phyloP scores from a whole-genome alignment of 2,329 filamentous ascomycete genomes.

The Trichoderma sp. region DNA sequence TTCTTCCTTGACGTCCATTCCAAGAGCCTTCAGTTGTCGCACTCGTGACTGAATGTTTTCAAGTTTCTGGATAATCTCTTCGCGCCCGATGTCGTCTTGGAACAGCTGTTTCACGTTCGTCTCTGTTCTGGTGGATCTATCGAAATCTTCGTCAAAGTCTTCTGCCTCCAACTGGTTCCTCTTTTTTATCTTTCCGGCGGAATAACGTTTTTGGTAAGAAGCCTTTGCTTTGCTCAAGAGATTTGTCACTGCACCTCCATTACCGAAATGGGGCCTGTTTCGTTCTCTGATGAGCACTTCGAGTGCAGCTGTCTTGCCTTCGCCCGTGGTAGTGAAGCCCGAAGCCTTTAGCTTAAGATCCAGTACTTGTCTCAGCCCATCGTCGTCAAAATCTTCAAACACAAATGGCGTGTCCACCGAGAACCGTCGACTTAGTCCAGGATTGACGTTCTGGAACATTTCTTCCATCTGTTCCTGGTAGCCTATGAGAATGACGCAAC shows the following conservation, averaged over 20 bases:
- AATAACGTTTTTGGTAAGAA: constrained; percentile 32
- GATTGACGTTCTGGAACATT: constrained; percentile 74
- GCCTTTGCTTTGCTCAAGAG: constrained; percentile 57
- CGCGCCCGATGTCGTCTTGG: constrained; percentile 56
- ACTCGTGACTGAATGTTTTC: constrained; percentile 52
- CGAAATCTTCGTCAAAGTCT: constrained; percentile 67
- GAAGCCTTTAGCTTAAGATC: constrained; percentile 59
- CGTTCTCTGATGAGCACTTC: constrained; percentile 60
- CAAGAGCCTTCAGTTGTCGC: constrained; percentile 25
- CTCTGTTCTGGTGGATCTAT: constrained; percentile 38
- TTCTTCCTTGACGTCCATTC: constrained; percentile 32
- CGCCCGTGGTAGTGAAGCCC: constrained; percentile 49
- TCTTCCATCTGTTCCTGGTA: constrained; percentile 67
- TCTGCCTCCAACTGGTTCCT: constrained; percentile 71
- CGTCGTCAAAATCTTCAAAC: constrained; percentile 66
- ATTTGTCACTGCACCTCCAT: constrained; percentile 71
- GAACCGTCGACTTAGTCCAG: constrained; percentile 65
- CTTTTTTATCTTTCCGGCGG: constrained; percentile 24
- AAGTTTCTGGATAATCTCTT: constrained; percentile 51
- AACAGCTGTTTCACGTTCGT: constrained; percentile 55
- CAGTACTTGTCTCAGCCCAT: constrained; percentile 58
- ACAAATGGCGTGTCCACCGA: constrained; percentile 60
- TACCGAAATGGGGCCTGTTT: constrained; percentile 68
- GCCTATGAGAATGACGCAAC: constrained; percentile 68
- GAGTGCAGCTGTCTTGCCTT: constrained; percentile 53